A percentile compares a stretch with the other conserved stretches of the same genome.
Conservation (phyloP, 768 basidiomycete genomes). For the Calocera cornea region DNA sequence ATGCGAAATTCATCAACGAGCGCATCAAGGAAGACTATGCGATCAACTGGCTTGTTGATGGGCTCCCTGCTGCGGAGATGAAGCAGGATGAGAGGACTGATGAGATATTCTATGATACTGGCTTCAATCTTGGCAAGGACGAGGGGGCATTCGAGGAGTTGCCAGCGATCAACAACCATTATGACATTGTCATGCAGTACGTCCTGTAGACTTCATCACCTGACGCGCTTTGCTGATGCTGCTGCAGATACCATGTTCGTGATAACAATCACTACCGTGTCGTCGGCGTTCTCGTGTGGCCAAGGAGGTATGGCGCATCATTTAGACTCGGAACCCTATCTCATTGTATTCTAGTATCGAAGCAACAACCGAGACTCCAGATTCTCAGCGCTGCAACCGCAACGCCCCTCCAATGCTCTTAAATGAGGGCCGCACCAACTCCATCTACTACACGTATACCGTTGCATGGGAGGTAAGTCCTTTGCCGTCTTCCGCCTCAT, state of each 20-base stretch:
- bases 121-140: slow-evolving; percentile 78
- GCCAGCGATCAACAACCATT: slow-evolving; percentile 84
- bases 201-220: slow-evolving; percentile 7
- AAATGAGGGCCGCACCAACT: slow-evolving; percentile 44
- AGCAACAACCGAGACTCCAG: slow-evolving; percentile 35
- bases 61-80: slow-evolving; percentile 87
- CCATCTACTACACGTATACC: slow-evolving; percentile 73
- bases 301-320: slow-evolving; percentile 18
- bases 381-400: slow-evolving; percentile 32
- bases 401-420: slow-evolving; percentile 39
- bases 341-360: slow-evolving; percentile 45
- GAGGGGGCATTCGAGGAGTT: slow-evolving; percentile 41
- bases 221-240: neutral
- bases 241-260: slow-evolving; percentile 62
- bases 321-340: neutral
- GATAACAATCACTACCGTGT: slow-evolving; percentile 61
- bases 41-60: slow-evolving; percentile 89
- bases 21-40: slow-evolving; percentile 87
- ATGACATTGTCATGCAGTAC: slow-evolving; percentile 68
- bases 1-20: slow-evolving; percentile 81
- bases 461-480: slow-evolving; percentile 68
- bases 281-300: slow-evolving; percentile 88
- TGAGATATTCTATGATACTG: slow-evolving; percentile 82
- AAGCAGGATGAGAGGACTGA: slow-evolving; percentile 63
- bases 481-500: neutral